These are phyloP conservation scores for Themeda triandra DNA, from an alignment of 176 grass and related monocot genomes.

Conservation along the genomic window DNA sequence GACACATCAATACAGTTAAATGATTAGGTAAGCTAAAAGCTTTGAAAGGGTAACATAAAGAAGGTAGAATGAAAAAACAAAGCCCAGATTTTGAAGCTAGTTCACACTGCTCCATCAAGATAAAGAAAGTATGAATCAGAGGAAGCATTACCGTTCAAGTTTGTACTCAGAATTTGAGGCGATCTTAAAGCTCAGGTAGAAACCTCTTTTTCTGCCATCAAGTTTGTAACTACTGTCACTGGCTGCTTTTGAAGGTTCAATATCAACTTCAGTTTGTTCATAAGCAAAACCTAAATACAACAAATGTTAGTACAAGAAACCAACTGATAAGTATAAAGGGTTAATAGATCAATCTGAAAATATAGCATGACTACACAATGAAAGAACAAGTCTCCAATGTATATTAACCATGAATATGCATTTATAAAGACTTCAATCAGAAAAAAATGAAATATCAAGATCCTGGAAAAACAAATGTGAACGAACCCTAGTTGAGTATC, in stretches of 20 bases:
- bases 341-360: neutral
- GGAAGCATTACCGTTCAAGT: conserved; percentile 68
- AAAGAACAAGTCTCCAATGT: neutral
- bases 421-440: neutral
- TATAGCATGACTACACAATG: neutral
- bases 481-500: neutral
- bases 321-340: conserved; percentile 10
- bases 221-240: conserved; percentile 52
- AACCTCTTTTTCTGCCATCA: conserved; percentile 61
- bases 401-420: no score
- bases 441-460: neutral
- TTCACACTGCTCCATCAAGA: neutral
- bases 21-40: neutral
- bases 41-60: neutral
- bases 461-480: conserved; percentile 5
- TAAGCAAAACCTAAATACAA: conserved; percentile 64
- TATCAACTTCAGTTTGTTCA: conserved; percentile 93
- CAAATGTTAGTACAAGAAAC: conserved; percentile 6
- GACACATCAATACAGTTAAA: conserved; percentile 5
- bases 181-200: conserved; percentile 78
- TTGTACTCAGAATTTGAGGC: conserved; percentile 77
- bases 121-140: neutral
- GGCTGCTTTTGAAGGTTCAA: conserved; percentile 58
- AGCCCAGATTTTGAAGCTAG: neutral
- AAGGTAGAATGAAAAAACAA: conserved; percentile 10